A percentile compares a stretch with the other conserved stretches of the same genome.
These are phyloP conservation scores for Lyophyllum atratum DNA, from an alignment of 768 basidiomycete species.

Conservation along the genomic window DNA sequence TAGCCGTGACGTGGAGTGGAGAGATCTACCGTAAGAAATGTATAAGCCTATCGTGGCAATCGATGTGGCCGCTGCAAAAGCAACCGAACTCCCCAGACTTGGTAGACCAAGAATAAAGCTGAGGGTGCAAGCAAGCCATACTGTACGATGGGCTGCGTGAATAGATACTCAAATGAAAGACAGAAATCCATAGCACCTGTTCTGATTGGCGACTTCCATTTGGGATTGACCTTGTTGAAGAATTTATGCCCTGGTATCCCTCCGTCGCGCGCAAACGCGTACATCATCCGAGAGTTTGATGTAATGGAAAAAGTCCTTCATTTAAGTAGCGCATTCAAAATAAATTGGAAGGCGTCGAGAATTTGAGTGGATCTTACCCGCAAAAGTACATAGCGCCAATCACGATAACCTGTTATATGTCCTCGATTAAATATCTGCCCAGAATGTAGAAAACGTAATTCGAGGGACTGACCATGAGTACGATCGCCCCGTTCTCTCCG, in stretches of 20 bases:
- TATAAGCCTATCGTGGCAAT: conserved; percentile 80
- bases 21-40: conserved; percentile 72
- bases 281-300: conserved; percentile 83
- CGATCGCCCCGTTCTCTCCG: conserved; percentile 73
- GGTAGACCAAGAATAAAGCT: conserved; percentile 77
- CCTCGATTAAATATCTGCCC: background rate
- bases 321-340: background rate
- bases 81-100: conserved; percentile 71
- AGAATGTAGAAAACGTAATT: background rate
- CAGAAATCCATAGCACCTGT: conserved; percentile 47
- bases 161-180: background rate
- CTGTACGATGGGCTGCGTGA: conserved; percentile 29
- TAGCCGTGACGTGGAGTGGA: conserved; percentile 1
- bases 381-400: conserved; percentile 78
- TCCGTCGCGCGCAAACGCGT: conserved; percentile 76
- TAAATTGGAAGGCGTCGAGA: background rate
- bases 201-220: conserved; percentile 64
- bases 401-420: conserved; percentile 49
- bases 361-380: conserved; percentile 41
- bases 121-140: conserved; percentile 78
- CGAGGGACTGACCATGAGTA: conserved; percentile 54
- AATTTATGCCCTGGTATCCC: conserved; percentile 69
- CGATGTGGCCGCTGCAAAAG: conserved; percentile 60
- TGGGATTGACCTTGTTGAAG: conserved; percentile 62
- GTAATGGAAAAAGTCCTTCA: conserved; percentile 74